phyloP scores from a whole-genome alignment of 768 basidiomycete genomes.

The Tubosaeta sp. region DNA sequence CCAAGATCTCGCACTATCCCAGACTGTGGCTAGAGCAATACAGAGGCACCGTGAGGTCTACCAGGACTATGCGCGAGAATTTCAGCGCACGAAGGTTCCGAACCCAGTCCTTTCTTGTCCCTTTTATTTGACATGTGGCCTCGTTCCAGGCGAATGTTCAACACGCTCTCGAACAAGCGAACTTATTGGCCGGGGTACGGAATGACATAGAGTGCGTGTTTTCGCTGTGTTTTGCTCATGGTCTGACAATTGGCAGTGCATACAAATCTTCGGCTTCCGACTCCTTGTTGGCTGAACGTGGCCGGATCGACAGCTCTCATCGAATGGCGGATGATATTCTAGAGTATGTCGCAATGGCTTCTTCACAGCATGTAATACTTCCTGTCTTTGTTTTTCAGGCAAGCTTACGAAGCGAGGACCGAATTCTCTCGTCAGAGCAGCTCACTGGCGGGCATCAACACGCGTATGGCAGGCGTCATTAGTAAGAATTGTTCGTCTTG shows the following conservation, averaged over 20 bases:
- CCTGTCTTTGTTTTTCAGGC: slow-evolving; percentile 44
- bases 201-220: slow-evolving; percentile 88
- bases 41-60: slow-evolving; percentile 89
- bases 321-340: slow-evolving; percentile 91
- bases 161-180: slow-evolving; percentile 79
- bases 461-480: slow-evolving; percentile 78
- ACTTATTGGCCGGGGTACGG: slow-evolving; percentile 83
- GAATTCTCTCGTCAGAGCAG: slow-evolving; percentile 84
- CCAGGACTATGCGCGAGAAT: slow-evolving; percentile 82
- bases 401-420: slow-evolving; percentile 94
- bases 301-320: slow-evolving; percentile 89
- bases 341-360: slow-evolving; percentile 48
- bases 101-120: not conserved
- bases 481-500: slow-evolving; percentile 43
- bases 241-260: slow-evolving; percentile 48
- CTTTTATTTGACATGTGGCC: not conserved
- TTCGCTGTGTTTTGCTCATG: not conserved
- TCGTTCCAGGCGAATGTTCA: slow-evolving; percentile 65
- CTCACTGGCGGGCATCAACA: slow-evolving; percentile 73
- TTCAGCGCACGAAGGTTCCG: slow-evolving; percentile 76
- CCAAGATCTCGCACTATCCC: slow-evolving; percentile 62
- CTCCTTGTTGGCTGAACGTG: slow-evolving; percentile 80
- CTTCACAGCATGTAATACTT: not conserved
- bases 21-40: slow-evolving; percentile 83
- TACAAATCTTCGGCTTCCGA: slow-evolving; percentile 90